These are phyloP conservation scores for Acacia concinna DNA, from an alignment of 331 rosid genomes.

Conservation along the genomic window DNA sequence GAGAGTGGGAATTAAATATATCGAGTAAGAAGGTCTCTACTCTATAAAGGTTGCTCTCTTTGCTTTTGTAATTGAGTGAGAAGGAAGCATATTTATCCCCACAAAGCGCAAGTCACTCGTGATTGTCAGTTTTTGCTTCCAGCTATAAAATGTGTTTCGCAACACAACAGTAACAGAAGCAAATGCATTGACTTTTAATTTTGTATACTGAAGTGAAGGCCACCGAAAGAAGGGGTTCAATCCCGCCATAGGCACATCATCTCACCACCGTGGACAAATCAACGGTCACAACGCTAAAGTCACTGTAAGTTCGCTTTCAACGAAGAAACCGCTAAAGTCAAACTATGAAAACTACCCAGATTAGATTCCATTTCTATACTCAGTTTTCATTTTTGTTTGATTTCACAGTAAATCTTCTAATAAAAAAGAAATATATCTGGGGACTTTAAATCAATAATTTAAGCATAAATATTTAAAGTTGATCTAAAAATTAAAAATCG, in stretches of 20 bases:
- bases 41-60: too few relatives aligned
- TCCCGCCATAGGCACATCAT: slow-evolving; percentile 14
- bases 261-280: neutral
- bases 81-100: neutral
- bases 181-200: slow-evolving; percentile 29
- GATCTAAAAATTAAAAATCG: neutral
- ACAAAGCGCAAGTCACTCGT: neutral
- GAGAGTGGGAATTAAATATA: slow-evolving; percentile 1
- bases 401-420: too few relatives aligned
- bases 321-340: neutral
- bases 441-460: neutral
- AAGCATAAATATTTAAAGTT: neutral
- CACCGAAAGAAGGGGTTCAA: slow-evolving; percentile 40
- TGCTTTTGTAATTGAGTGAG: neutral
- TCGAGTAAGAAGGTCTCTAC: neutral
- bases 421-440: neutral
- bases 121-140: neutral
- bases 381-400: neutral
- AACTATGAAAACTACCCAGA: neutral
- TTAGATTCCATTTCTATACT: neutral
- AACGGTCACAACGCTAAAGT: neutral
- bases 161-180: neutral
- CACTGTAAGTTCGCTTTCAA: neutral
- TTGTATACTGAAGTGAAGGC: slow-evolving; percentile 21
- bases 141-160: neutral